These are phyloP conservation scores for Calonectria henricotiae DNA, from an alignment of 2,329 filamentous ascomycete genomes.

Conservation along the genomic window DNA sequence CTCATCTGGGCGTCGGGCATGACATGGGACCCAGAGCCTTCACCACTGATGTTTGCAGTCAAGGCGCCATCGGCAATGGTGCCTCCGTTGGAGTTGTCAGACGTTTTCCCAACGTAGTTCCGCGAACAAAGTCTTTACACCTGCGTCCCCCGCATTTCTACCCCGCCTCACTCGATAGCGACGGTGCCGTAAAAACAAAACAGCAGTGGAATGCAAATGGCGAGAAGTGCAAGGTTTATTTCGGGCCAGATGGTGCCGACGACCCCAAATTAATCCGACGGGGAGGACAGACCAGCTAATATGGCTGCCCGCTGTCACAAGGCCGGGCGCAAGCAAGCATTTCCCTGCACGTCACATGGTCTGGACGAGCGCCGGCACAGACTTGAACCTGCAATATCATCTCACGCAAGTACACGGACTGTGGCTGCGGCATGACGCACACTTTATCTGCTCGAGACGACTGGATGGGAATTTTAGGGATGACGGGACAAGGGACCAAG, in stretches of 20 bases:
- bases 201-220: not conserved
- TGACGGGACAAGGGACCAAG: no score
- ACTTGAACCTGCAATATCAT: no score
- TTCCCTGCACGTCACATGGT: not conserved
- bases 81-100: constrained; percentile 12
- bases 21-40: not conserved
- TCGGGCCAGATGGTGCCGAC: not conserved
- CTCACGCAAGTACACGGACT: no score
- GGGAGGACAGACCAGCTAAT: not conserved
- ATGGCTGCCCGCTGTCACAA: not conserved
- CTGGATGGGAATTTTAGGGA: no score
- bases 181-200: not conserved
- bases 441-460: no score
- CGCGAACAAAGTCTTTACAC: constrained; percentile 2
- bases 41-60: not conserved
- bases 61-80: not conserved
- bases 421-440: no score
- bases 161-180: not conserved
- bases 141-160: not conserved
- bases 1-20: constrained; percentile 15
- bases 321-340: not conserved
- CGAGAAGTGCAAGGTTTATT: not conserved
- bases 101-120: not conserved
- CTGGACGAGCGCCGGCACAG: not conserved
- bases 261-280: not conserved